Conservation (phyloP, 164 flowering plant genomes). For the Aristolochia fimbriata region DNA sequence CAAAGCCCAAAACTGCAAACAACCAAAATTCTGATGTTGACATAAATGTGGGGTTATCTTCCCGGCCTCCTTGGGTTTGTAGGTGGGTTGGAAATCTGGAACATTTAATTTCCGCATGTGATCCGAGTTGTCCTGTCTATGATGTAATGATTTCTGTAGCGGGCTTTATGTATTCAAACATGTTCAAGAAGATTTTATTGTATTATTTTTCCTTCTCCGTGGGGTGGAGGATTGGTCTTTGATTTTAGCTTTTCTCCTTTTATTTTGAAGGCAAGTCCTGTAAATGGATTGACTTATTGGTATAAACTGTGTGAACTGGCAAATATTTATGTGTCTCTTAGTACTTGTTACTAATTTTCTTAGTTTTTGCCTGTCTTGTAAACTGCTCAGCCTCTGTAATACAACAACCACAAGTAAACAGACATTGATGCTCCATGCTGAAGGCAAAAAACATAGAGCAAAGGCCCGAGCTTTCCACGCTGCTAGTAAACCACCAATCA, state of each 20-base stretch:
- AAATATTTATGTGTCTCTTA: neutral
- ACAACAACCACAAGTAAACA: slow-evolving; percentile 76
- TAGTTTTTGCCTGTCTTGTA: neutral
- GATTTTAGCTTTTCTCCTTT: no score
- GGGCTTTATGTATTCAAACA: neutral
- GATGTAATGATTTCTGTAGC: neutral
- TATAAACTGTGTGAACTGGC: neutral
- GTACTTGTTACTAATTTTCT: neutral
- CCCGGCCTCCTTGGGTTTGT: slow-evolving; percentile 86
- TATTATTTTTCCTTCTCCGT: no score
- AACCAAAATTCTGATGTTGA: slow-evolving; percentile 67
- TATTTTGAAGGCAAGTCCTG: no score
- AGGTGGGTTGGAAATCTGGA: slow-evolving; percentile 39
- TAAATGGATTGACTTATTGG: no score
- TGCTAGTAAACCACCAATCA: slow-evolving; percentile 37
- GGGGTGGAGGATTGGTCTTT: no score
- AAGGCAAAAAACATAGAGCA: slow-evolving; percentile 88
- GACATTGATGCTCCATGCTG: slow-evolving; percentile 80
- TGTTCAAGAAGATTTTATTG: no score
- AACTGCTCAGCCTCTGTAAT: slow-evolving; percentile 67
- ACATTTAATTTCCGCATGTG: neutral
- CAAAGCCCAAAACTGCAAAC: slow-evolving; percentile 37
- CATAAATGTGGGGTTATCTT: slow-evolving; percentile 77
- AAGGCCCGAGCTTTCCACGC: slow-evolving; percentile 83
- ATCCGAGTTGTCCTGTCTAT: neutral